These are phyloP conservation scores for Venturiaceae sp. DNA, from an alignment of 2,329 filamentous ascomycete species.

Conservation along the genomic window DNA sequence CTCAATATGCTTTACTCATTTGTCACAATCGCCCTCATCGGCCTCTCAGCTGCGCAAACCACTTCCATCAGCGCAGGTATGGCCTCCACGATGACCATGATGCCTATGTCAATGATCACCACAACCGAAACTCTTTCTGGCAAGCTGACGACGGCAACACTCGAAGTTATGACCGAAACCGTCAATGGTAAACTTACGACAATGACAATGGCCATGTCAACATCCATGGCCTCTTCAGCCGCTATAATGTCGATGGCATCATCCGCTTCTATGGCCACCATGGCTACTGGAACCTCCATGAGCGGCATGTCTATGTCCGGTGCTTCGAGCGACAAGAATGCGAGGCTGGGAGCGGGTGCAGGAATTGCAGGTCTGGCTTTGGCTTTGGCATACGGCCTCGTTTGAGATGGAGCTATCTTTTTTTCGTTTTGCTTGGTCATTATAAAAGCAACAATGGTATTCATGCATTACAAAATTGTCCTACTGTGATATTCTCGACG, in stretches of 20 bases:
- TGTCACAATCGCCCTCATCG: background rate
- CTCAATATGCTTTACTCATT: conserved; percentile 1
- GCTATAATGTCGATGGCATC: background rate
- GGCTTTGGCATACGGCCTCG: background rate
- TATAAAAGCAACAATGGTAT: background rate
- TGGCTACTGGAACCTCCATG: no score
- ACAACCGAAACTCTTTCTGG: background rate
- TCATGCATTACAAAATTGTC: background rate
- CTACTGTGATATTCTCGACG: no score
- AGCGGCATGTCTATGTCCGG: background rate
- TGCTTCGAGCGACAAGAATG: background rate
- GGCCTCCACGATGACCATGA: background rate
- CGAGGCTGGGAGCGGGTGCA: background rate
- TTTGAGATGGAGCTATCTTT: background rate
- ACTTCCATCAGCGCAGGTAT: background rate
- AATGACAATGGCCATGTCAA: background rate
- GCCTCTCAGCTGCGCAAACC: background rate
- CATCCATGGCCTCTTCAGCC: background rate
- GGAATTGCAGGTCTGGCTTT: background rate
- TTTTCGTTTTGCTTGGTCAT: background rate
- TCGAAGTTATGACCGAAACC: background rate
- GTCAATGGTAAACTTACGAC: background rate
- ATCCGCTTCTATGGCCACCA: no score
- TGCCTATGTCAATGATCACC: background rate
- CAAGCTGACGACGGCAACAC: background rate